A percentile compares a stretch with the other conserved stretches of the same genome.
These are phyloP conservation scores for Oligophagozyma castellii DNA, from an alignment of 1,139 yeast species.

Conservation along the genomic window DNA sequence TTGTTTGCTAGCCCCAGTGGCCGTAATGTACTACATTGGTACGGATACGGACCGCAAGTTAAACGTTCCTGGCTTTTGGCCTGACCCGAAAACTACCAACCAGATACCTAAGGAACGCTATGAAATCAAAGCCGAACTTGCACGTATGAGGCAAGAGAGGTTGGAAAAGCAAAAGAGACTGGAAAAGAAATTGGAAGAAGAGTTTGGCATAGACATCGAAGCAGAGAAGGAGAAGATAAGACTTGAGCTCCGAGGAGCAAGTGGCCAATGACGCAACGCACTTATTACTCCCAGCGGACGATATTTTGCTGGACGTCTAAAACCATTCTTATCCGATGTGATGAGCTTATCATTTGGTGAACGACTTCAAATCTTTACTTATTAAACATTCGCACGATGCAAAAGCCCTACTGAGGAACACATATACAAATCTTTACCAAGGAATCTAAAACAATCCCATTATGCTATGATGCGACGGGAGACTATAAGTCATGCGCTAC, in stretches of 20 bases:
- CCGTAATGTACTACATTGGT: conserved; percentile 86
- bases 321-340: too few species aligned
- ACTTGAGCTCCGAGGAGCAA: conserved; percentile 11
- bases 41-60: conserved; percentile 77
- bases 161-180: conserved; percentile 58
- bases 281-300: too few species aligned
- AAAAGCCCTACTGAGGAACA: too few species aligned
- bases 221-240: conserved; percentile 26
- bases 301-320: too few species aligned
- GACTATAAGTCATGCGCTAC: too few species aligned
- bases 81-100: conserved; percentile 84
- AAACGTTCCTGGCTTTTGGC: conserved; percentile 94
- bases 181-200: conserved; percentile 57
- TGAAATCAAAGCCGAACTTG: conserved; percentile 83
- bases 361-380: too few species aligned
- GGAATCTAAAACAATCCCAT: too few species aligned
- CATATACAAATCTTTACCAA: too few species aligned
- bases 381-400: too few species aligned
- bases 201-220: conserved; percentile 45
- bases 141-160: conserved; percentile 67
- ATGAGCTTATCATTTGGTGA: too few species aligned
- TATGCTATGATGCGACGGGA: too few species aligned
- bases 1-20: conserved; percentile 73
- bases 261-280: too few species aligned
- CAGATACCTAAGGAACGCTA: conserved; percentile 87